Evolutionary conservation across 768 basidiomycete species (phyloP).

Genomic region (Trametes sanguinea): DNA sequence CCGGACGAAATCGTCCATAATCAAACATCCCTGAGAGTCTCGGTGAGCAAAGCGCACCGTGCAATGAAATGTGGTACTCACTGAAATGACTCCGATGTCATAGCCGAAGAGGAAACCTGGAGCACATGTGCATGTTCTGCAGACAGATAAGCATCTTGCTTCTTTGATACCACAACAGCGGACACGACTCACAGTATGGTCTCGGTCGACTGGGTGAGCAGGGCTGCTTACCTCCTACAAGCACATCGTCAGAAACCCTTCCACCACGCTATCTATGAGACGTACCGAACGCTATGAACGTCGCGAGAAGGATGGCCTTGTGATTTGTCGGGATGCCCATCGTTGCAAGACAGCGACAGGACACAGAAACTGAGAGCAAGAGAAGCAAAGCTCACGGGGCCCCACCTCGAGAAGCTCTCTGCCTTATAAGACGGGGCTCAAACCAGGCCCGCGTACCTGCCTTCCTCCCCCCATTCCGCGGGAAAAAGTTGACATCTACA

Average conservation of each 20-base stretch:
- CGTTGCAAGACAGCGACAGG: conserved; percentile 1
- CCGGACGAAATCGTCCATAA: conserved; percentile 75
- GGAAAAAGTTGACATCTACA: conserved; percentile 10
- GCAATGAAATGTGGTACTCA: conserved; percentile 31
- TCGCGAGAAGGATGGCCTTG: conserved; percentile 62
- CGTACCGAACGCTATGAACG: conserved; percentile 75
- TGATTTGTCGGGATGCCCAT: conserved; percentile 60
- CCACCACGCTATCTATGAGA: conserved; percentile 7
- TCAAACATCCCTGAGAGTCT: conserved; percentile 65
- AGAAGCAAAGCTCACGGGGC: conserved; percentile 21
- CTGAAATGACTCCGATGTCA: conserved; percentile 78
- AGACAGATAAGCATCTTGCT: too few species aligned
- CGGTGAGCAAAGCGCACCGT: not conserved
- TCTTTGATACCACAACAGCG: too few species aligned
- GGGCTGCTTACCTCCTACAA: conserved; percentile 22
- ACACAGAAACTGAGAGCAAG: conserved; percentile 7
- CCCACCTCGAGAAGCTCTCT: conserved; percentile 2
- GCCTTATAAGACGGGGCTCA: conserved; percentile 7
- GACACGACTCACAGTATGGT: too few species aligned
- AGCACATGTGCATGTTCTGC: too few species aligned
- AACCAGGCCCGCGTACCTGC: too few species aligned
- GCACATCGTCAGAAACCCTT: not conserved
- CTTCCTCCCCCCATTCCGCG: conserved; percentile 3
- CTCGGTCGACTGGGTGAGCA: too few species aligned
- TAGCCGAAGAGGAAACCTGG: conserved; percentile 71